Evolutionary conservation across 139 green algal genomes (phyloP), one percentile per base, ranked within the genome.

Genomic region (Chlorella sp.): DNA sequence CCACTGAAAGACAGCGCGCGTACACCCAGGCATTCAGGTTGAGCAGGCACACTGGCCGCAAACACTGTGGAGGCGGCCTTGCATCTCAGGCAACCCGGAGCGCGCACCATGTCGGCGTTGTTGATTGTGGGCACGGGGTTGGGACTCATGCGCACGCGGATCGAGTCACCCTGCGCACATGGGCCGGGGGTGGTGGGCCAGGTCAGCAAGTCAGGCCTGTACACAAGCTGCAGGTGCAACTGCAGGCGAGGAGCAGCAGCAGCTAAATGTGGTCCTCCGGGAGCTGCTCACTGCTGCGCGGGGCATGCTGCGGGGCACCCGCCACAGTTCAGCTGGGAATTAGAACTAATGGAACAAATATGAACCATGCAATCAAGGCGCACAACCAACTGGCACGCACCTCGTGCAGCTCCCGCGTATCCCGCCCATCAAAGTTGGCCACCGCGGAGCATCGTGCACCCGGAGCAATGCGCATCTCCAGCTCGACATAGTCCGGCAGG

Each of bases 81-180:
- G 16, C 56, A 20, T 24, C 56, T 65, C 3, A 3, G 3, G 16
- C 56, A 6, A 20, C 24, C 26, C 22, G 62, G 62, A 36, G 24
- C 22, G 32, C 67, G 40, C 67, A 73, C 67, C 77, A 64, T 98
- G 92, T 99, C 97, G 22, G 86, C 86, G 81, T 95, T 93, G 91
- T 98, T 98, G 87, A 99, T 97, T 36, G 97, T 99, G 28, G 97
- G 96, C 77, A 99, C 93, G 0, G 97, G 97, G 91, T 98, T 95
- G 81, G 95, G 92, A 76, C 87, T 95, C 97, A 99, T 99, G 41
- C 90, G 89, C 80, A 85, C 80, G 51, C 87, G 85, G 41, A 99
- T 88, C 22, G 74, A 87, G 86, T 99, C 97, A 3, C 96, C 96
- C 17, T 83, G 65, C 34, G 60, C 28, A 32, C 58, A 65, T 28